These are phyloP conservation scores for Starmera pachycereana DNA, from an alignment of 805 yeast genomes.

Conservation along the genomic window DNA sequence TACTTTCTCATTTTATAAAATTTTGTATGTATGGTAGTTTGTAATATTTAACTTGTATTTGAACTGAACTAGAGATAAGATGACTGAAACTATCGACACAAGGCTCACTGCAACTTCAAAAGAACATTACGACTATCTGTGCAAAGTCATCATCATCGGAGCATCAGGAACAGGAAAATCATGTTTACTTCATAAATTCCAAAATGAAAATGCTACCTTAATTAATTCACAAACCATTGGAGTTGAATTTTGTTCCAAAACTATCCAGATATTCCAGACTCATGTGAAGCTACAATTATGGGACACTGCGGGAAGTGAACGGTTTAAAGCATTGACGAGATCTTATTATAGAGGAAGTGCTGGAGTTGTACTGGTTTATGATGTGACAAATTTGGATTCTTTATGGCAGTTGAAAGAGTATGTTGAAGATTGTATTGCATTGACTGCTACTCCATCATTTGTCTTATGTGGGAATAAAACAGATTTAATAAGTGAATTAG, in stretches of 20 bases:
- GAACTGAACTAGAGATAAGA: no score
- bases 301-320: conserved; percentile 30
- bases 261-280: conserved; percentile 11
- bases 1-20: no score
- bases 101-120: neutral
- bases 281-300: conserved; percentile 21
- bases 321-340: conserved; percentile 28
- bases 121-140: conserved; percentile 24
- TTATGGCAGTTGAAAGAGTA: conserved; percentile 20
- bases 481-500: conserved; percentile 16
- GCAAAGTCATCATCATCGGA: conserved; percentile 32
- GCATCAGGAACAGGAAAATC: conserved; percentile 35
- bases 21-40: no score
- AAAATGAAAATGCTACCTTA: conserved; percentile 15
- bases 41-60: no score
- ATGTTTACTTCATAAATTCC: conserved; percentile 28
- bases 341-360: conserved; percentile 28
- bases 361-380: conserved; percentile 27
- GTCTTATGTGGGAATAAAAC: conserved; percentile 26
- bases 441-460: conserved; percentile 19
- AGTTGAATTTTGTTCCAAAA: conserved; percentile 27
- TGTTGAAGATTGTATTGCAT: conserved; percentile 20
- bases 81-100: no score
- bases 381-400: conserved; percentile 17
- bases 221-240: conserved; percentile 27